These are phyloP conservation scores for Cladosporium sp. DNA, from an alignment of 2,329 filamentous ascomycete genomes.

Conservation along the genomic window DNA sequence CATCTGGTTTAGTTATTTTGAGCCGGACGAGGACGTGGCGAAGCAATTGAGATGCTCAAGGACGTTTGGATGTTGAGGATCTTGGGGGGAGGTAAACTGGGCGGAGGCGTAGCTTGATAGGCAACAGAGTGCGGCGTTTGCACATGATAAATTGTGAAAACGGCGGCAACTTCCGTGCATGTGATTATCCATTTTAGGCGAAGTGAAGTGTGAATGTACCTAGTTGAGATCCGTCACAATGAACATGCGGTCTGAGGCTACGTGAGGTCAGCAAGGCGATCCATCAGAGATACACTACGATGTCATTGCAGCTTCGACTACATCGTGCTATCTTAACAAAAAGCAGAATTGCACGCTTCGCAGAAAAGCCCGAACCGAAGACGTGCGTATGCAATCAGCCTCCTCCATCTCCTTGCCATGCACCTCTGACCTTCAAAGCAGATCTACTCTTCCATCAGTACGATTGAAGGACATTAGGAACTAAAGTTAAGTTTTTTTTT, in stretches of 20 bases:
- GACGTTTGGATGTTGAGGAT: background rate
- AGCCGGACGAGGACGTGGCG: background rate
- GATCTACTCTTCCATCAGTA: background rate
- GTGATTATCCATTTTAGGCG: background rate
- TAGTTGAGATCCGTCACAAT: too few relatives aligned
- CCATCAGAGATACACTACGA: background rate
- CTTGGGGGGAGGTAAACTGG: too few relatives aligned
- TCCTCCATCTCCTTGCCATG: background rate
- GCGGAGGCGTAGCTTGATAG: background rate
- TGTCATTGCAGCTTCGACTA: background rate
- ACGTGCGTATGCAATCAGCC: background rate
- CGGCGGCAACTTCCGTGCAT: too few relatives aligned
- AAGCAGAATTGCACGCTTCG: background rate
- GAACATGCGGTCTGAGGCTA: too few relatives aligned
- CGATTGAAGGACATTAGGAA: background rate
- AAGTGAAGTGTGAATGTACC: background rate
- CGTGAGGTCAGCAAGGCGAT: too few relatives aligned
- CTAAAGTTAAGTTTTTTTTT: background rate
- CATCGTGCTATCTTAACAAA: background rate
- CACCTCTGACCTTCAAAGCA: background rate
- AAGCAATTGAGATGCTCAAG: too few relatives aligned
- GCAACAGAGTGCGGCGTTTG: background rate
- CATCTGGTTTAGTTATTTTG: background rate
- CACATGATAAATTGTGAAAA: too few relatives aligned
- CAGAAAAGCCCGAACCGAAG: background rate